phyloP scores from a whole-genome alignment of 176 grass and related monocot species.

The Oryza australiensis region DNA sequence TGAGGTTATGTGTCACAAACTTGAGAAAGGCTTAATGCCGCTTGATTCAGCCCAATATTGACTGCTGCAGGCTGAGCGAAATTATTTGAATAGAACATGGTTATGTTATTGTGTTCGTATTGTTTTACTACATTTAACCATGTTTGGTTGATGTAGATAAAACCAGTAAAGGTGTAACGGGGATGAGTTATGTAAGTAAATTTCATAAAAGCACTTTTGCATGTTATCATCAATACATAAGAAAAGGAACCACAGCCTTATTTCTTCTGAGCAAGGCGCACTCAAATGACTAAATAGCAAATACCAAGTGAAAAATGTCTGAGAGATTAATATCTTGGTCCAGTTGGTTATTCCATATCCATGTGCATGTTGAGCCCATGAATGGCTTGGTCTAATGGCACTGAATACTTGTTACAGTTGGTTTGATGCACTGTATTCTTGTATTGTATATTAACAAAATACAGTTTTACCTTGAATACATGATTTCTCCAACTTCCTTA shows the following conservation, averaged over 20 bases:
- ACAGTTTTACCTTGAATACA: background rate
- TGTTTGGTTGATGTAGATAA: slow-evolving; percentile 1
- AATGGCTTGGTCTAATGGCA: background rate
- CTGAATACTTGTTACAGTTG: background rate
- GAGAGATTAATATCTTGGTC: background rate
- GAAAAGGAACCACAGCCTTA: background rate
- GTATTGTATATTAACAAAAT: background rate
- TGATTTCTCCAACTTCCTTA: background rate
- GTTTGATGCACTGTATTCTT: background rate
- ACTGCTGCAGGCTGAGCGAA: background rate
- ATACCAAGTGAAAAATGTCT: background rate
- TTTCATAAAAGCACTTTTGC: background rate
- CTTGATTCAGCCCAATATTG: background rate
- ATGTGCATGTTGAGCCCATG: background rate
- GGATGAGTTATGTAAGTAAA: background rate
- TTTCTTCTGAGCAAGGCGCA: slow-evolving; percentile 2
- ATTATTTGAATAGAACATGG: background rate
- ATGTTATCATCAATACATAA: slow-evolving; percentile 10
- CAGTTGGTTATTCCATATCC: background rate
- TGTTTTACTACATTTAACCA: background rate
- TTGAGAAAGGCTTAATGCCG: background rate
- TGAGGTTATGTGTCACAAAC: background rate
- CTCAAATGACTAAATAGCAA: background rate
- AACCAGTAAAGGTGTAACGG: background rate
- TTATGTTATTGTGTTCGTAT: background rate